Evolutionary conservation across 495 filamentous ascomycete species (phyloP), one percentile per base, ranked within the genome.

Genomic region (Eremomyces bilateralis): DNA sequence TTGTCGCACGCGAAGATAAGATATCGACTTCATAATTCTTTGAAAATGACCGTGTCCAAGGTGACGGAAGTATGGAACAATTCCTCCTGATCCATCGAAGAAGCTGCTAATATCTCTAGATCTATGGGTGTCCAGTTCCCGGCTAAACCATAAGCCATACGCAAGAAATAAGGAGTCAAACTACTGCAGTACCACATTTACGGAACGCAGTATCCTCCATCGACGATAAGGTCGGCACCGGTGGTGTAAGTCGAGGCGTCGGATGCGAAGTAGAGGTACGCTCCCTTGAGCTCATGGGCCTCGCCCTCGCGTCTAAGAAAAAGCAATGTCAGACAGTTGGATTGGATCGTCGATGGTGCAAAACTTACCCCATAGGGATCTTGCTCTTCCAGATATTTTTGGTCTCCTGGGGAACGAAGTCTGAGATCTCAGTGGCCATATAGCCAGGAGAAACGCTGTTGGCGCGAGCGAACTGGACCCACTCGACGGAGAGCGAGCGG

Each of bases 251-350:
- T 43, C 21, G 36, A 71, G 4, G 79, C 79, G 54, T 85, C 76
- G 43, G 63, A 71, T 39, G 62, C 60, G 41, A 85, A 51, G 49
- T 82, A 85, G 4, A 82, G 71, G 51, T 82, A 85, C 3, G 74
- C 76, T 3, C 73, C 78, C 68, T 85, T 85, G 24, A 85, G 51
- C 65, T 85, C 79, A 63, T 80, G 79, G 0, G 77, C 75, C 18
- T 76, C 56, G 21, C 76, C 78, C 31, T 76, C 60, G 13, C 78
- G 64, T 8, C 24, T 28, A 28, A 28, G 13, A 13, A 28, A 28
- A 28, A 28, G 24, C 8, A 28, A 28, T 8, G 24, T 8, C 8
- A 28, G 24, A 28, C 24, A 28, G 24, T 8, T 8, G 13, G 13
- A 28, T 8, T 8, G 24, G 13, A 13, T 8, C 8, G 13, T 8